Evolutionary conservation across 257 asterid species (phyloP).

Genomic region (Solanum medicagineum): DNA sequence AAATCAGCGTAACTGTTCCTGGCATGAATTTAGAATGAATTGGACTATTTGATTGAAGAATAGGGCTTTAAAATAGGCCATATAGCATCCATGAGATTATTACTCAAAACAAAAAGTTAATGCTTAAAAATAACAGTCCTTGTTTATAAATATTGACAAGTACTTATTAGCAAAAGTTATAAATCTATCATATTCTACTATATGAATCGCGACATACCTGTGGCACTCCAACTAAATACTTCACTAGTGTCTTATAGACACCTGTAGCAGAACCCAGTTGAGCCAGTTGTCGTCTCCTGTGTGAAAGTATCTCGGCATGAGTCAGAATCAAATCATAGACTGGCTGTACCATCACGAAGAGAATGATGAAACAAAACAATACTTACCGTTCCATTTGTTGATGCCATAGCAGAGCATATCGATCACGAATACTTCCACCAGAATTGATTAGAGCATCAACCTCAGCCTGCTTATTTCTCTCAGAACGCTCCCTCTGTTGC

Average conservation of each 20-base stretch:
- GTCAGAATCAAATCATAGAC: neutral
- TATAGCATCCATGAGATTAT: neutral
- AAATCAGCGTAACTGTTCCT: neutral
- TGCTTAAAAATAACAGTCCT: neutral
- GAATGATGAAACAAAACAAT: neutral
- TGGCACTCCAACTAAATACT: conserved; percentile 97
- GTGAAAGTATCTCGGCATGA: conserved; percentile 2
- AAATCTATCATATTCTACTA: neutral
- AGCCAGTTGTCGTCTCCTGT: conserved; percentile 89
- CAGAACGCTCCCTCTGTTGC: conserved; percentile 98
- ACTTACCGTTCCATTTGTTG: conserved; percentile 92
- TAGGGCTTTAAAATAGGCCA: neutral
- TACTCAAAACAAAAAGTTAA: neutral
- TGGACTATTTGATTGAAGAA: neutral
- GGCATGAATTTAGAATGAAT: neutral
- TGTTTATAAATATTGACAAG: neutral
- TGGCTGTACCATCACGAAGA: neutral
- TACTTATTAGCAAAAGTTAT: neutral
- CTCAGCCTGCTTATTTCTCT: conserved; percentile 88
- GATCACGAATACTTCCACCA: conserved; percentile 86
- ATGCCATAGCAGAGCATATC: conserved; percentile 72
- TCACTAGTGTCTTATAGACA: conserved; percentile 87
- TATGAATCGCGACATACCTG: conserved; percentile 39
- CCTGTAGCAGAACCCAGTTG: conserved; percentile 98
- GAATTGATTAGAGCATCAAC: conserved; percentile 66